These are phyloP conservation scores for Pyricularia sp. DNA, from an alignment of 2,329 filamentous ascomycete species.

Conservation along the genomic window DNA sequence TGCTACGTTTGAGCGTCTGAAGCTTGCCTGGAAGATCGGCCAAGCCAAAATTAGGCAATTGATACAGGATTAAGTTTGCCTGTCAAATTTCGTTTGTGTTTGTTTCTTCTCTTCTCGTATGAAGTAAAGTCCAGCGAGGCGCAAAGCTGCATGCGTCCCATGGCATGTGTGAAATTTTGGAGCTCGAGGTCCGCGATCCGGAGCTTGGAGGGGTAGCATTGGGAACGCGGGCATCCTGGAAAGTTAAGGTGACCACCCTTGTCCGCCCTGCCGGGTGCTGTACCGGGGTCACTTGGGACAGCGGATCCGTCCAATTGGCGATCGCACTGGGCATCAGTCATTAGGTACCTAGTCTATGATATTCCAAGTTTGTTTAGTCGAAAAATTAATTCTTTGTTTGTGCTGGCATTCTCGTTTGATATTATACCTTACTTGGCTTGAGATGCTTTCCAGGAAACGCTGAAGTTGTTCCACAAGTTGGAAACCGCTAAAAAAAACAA, in stretches of 20 bases:
- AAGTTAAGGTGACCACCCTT: background rate
- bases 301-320: background rate
- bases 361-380: background rate
- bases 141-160: background rate
- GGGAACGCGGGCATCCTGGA: background rate
- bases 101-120: background rate
- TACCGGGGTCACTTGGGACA: background rate
- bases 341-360: background rate
- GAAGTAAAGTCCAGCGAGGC: background rate
- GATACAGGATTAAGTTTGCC: background rate
- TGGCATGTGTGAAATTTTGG: background rate
- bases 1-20: background rate
- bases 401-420: background rate
- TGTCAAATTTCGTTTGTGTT: background rate
- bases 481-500: too few species aligned
- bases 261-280: background rate
- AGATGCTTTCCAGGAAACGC: too few species aligned
- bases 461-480: too few species aligned
- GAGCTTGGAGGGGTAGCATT: conserved; percentile 1
- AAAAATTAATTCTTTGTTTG: background rate
- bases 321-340: background rate
- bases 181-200: background rate
- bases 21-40: background rate
- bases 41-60: background rate
- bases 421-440: too few species aligned